Evolutionary conservation across 495 filamentous ascomycete genomes (phyloP).

Genomic region (Penicillium pancosmium): DNA sequence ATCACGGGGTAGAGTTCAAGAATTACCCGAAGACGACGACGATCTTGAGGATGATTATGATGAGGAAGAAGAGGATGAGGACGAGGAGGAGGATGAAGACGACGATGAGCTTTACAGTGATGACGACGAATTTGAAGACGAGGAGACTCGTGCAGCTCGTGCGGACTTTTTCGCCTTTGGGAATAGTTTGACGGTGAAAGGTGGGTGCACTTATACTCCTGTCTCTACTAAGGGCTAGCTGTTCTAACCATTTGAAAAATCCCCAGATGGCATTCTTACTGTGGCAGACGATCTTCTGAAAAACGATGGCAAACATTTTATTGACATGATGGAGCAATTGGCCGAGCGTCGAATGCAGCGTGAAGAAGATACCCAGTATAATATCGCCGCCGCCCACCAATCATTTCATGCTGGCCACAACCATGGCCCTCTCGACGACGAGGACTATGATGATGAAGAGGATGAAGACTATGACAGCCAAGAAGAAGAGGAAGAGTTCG

Average conservation of each 20-base stretch:
- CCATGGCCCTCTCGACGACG: slow-evolving; percentile 71
- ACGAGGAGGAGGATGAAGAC: slow-evolving; percentile 59
- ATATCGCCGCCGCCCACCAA: slow-evolving; percentile 59
- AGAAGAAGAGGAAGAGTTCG: slow-evolving; percentile 84
- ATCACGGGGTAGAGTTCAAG: slow-evolving; percentile 56
- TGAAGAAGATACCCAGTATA: slow-evolving; percentile 84
- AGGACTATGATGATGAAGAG: slow-evolving; percentile 75
- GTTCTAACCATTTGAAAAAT: slow-evolving; percentile 30
- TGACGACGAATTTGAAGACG: slow-evolving; percentile 57
- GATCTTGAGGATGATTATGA: slow-evolving; percentile 58
- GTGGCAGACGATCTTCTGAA: slow-evolving; percentile 98
- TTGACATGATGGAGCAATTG: slow-evolving; percentile 99
- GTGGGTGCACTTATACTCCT: slow-evolving; percentile 49
- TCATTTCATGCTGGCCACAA: slow-evolving; percentile 64
- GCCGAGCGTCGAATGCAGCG: slow-evolving; percentile 96
- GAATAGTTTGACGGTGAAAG: slow-evolving; percentile 95
- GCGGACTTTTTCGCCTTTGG: slow-evolving; percentile 96
- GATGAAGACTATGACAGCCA: slow-evolving; percentile 89
- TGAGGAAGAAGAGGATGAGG: slow-evolving; percentile 50
- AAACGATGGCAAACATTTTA: slow-evolving; percentile 99
- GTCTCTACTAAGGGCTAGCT: slow-evolving; percentile 21
- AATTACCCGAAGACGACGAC: slow-evolving; percentile 70
- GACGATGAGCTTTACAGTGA: slow-evolving; percentile 56
- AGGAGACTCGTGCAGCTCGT: slow-evolving; percentile 53
- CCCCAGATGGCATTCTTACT: slow-evolving; percentile 91